These are phyloP conservation scores for Aspergillus costaricaensis DNA, from an alignment of 2,329 filamentous ascomycete species.

Conservation along the genomic window DNA sequence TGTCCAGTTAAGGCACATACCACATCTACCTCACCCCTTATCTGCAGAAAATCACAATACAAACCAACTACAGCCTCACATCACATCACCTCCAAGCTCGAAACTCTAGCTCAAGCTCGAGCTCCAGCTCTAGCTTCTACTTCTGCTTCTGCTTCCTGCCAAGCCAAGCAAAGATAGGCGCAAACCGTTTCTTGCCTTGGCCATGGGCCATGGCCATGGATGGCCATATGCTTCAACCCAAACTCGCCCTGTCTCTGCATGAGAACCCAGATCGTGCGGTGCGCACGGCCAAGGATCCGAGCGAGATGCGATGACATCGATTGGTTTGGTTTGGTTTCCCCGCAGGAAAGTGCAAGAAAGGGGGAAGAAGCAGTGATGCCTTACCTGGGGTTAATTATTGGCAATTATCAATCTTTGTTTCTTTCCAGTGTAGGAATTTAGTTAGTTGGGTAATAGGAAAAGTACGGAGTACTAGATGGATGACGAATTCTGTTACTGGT, in stretches of 20 bases:
- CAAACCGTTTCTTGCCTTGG: neutral
- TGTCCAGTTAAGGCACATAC: neutral
- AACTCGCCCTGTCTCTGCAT: conserved; percentile 21
- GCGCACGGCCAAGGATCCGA: conserved; percentile 1
- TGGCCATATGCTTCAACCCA: conserved; percentile 2
- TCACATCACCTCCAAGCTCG: neutral
- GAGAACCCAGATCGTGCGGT: conserved; percentile 14
- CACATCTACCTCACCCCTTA: conserved; percentile 1
- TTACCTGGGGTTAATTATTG: conserved; percentile 15
- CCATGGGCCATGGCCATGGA: neutral
- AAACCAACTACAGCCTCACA: conserved; percentile 7
- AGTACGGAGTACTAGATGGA: neutral
- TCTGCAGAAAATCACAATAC: neutral
- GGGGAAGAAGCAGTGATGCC: conserved; percentile 18
- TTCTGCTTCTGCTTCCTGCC: neutral
- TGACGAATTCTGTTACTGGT: neutral
- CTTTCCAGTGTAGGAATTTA: neutral
- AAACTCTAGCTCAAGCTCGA: neutral
- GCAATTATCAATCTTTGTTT: neutral
- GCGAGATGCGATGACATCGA: neutral
- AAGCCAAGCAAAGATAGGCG: neutral
- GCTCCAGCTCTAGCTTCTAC: neutral
- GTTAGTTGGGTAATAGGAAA: neutral
- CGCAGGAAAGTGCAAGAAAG: neutral
- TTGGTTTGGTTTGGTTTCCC: neutral